A percentile compares a stretch with the other conserved stretches of the same genome.
These are phyloP conservation scores for Datisca glomerata DNA, from an alignment of 306 rosid genomes.

Conservation along the genomic window DNA sequence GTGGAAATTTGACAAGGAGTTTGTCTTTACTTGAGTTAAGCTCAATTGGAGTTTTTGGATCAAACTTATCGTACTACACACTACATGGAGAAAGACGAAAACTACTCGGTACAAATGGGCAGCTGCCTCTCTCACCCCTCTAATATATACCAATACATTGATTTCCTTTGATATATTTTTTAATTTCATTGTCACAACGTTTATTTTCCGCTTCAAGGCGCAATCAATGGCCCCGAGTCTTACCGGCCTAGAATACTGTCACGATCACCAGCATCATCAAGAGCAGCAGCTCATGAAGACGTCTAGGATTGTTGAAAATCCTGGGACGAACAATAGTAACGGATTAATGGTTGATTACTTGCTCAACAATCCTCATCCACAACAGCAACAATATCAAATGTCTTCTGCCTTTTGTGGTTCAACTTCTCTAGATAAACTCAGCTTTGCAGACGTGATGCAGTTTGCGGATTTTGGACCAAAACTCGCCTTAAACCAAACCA, in stretches of 20 bases:
- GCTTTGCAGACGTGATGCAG: constrained; percentile 89
- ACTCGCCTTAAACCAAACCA: constrained; percentile 50
- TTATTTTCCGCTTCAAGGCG: constrained; percentile 22
- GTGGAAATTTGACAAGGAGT: no score
- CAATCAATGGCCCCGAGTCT: constrained; percentile 40
- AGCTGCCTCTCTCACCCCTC: background rate
- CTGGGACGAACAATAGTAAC: constrained; percentile 14
- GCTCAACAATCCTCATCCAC: constrained; percentile 24
- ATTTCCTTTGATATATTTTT: constrained; percentile 18
- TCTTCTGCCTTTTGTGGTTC: constrained; percentile 24
- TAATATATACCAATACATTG: constrained; percentile 1
- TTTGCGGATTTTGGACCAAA: constrained; percentile 92
- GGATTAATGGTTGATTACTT: constrained; percentile 36
- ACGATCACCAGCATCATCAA: constrained; percentile 16
- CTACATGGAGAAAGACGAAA: constrained; percentile 70
- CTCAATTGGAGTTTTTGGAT: no score
- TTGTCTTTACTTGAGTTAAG: no score
- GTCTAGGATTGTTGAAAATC: constrained; percentile 30
- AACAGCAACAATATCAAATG: constrained; percentile 4
- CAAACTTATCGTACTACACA: no score
- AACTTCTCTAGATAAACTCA: constrained; percentile 46
- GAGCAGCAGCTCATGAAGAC: constrained; percentile 35
- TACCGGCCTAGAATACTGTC: constrained; percentile 34
- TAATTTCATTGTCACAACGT: constrained; percentile 3
- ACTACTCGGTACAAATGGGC: constrained; percentile 42